Evolutionary conservation across 163 green algal genomes (phyloP).

Genomic region (Scenedesmus sp.): DNA sequence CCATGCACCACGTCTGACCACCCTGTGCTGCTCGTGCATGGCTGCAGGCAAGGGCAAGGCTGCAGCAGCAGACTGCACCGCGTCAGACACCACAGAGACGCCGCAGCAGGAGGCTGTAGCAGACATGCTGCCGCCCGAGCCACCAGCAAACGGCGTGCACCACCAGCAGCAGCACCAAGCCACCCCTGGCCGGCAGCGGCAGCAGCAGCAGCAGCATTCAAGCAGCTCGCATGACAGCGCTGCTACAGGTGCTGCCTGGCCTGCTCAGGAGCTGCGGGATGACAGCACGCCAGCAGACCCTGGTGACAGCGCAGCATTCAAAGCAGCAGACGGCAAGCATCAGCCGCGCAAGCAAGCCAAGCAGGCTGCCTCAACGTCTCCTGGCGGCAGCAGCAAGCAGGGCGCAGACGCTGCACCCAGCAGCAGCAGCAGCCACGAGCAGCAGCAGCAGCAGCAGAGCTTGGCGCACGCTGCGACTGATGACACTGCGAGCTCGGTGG

Average conservation of each 20-base stretch:
- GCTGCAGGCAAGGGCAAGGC: conserved; percentile 48
- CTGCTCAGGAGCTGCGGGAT: neutral
- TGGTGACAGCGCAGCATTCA: neutral
- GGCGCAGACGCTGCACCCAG: neutral
- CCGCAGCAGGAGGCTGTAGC: neutral
- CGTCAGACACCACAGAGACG: conserved; percentile 11
- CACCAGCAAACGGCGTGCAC: neutral
- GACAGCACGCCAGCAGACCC: neutral
- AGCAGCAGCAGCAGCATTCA: neutral
- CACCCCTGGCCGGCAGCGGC: neutral
- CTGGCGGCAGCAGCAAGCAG: conserved; percentile 12
- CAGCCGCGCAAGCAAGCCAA: conserved; percentile 32
- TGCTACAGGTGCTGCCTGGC: neutral
- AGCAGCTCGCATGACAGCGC: neutral
- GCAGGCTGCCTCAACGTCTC: neutral
- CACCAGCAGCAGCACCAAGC: neutral
- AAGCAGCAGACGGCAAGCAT: conserved; percentile 2
- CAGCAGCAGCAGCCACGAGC: conserved; percentile 11
- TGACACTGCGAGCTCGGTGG: neutral
- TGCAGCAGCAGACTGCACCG: conserved; percentile 26
- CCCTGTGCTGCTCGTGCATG: neutral
- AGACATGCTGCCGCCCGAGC: neutral
- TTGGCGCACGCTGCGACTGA: neutral
- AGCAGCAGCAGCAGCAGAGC: neutral
- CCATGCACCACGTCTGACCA: neutral